A percentile compares a stretch with the other conserved stretches of the same genome.
These are phyloP conservation scores for Starmerella kuoi DNA, from an alignment of 805 yeast genomes.

Conservation along the genomic window DNA sequence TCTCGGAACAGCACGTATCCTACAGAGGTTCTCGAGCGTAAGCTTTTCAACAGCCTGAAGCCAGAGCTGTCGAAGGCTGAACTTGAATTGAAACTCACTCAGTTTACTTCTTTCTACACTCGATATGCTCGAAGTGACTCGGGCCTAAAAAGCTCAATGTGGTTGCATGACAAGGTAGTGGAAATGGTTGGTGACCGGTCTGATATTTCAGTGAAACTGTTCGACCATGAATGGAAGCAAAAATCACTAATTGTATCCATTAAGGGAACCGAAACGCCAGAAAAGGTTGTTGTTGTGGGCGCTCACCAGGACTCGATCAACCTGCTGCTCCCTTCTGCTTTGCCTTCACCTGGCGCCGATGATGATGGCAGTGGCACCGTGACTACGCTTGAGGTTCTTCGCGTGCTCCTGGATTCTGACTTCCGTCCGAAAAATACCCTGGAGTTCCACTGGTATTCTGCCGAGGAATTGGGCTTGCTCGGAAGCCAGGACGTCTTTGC, in stretches of 20 bases:
- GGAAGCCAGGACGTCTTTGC: conserved; percentile 75
- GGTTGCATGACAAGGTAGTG: conserved; percentile 45
- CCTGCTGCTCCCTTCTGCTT: conserved; percentile 50
- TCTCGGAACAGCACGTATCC: conserved; percentile 34
- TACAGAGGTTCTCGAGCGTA: conserved; percentile 28
- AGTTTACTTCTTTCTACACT: conserved; percentile 57
- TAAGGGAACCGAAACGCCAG: conserved; percentile 30
- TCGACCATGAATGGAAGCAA: conserved; percentile 69
- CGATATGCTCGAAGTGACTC: conserved; percentile 61
- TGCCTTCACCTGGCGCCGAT: conserved; percentile 88
- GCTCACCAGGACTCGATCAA: conserved; percentile 84
- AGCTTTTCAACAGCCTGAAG: conserved; percentile 34
- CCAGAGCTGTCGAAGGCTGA: conserved; percentile 35
- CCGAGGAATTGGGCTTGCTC: conserved; percentile 83
- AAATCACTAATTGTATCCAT: conserved; percentile 59
- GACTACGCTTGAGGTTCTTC: conserved; percentile 61
- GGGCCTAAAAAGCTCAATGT: conserved; percentile 60
- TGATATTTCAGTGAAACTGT: conserved; percentile 36
- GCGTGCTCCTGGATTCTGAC: conserved; percentile 40
- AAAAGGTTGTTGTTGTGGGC: conserved; percentile 59
- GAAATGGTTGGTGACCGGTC: conserved; percentile 28
- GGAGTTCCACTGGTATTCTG: conserved; percentile 90
- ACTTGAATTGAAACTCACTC: conserved; percentile 44
- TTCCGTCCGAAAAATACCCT: conserved; percentile 56
- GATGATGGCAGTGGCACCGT: conserved; percentile 87